phyloP scores from a whole-genome alignment of 2,329 filamentous ascomycete genomes.

The Pseudogymnoascus sp. region DNA sequence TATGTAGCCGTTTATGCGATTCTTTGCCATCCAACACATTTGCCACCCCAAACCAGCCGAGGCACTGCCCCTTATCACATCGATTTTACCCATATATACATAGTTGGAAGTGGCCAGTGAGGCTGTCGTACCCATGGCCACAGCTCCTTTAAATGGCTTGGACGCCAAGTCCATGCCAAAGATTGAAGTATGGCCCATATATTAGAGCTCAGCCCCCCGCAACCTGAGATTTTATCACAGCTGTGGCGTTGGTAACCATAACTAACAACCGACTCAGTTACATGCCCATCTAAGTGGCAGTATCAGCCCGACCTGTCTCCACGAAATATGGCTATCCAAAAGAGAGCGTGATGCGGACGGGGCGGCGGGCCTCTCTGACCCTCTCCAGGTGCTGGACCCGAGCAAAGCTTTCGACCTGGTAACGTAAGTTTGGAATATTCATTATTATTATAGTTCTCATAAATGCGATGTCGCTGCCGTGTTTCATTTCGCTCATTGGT shows the following conservation, averaged over 20 bases:
- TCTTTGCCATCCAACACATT: not conserved
- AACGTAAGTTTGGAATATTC: constrained; percentile 39
- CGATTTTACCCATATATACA: not conserved
- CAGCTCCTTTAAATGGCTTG: constrained; percentile 13
- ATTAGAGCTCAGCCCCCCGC: not conserved
- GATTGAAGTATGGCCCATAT: constrained; percentile 38
- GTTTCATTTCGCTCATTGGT: constrained; percentile 13
- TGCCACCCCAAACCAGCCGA: not conserved
- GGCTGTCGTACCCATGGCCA: not conserved
- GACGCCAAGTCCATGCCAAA: constrained; percentile 43
- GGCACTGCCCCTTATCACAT: not conserved
- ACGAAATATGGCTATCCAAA: constrained; percentile 62
- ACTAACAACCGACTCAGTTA: constrained; percentile 40
- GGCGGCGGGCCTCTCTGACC: constrained; percentile 48
- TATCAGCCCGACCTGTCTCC: constrained; percentile 62
- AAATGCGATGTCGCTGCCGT: not conserved
- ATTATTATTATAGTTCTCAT: constrained; percentile 4
- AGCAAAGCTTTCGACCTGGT: constrained; percentile 64
- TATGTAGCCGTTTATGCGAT: not conserved
- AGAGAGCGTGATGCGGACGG: constrained; percentile 41
- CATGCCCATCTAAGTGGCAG: constrained; percentile 76
- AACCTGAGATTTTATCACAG: not conserved
- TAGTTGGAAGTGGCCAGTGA: constrained; percentile 5
- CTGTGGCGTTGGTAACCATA: constrained; percentile 12
- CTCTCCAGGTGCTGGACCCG: constrained; percentile 56